Base-by-base conservation (phyloP, 2,329 filamentous ascomycete species). In the Chaetomiaceae sp. region DNA sequence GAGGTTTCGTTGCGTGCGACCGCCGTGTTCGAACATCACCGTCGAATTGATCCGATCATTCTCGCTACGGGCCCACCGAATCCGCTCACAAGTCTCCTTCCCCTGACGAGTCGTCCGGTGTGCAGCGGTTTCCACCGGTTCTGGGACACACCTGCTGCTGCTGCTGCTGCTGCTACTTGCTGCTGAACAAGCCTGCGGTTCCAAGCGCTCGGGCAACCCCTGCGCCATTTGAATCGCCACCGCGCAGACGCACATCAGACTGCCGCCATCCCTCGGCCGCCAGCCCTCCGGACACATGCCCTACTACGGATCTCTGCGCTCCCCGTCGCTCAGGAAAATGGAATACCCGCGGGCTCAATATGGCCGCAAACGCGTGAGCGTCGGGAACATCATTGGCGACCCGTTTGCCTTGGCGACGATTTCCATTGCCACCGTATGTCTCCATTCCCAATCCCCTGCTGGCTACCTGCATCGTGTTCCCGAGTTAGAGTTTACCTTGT, bases 361-460 rank as follows among this genome's bases (percentile, higher is more conserved):
- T 62, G 72, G 71, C 62, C 73, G 76, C 62, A 73, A 66, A 62
- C 71, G 72, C 59, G 83, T 95, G 67, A 84, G 79, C 66, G 68
- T 90, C 67, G 86, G 86, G 64, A 94, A 96, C 69, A 89, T 98
- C 59, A 76, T 96, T 51, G 93, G 93, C 60, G 91, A 98, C 69
- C 93, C 93, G 6, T 97, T 98, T 68, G 90, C 91, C 50, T 78
- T 98, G 50, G 89, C 90, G 45, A 97, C 93, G 29, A 81, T 95
- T 54, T 96, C 91, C 48, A 96, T 97, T 66, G 81, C 86, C 53
- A 75, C 87, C 63, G 91, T 96, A 80, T 67, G 88, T 78, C 10
- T 40, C 26, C 15, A 11, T 3, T 12, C 7, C 26, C 15, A 11
- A 6, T 12, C 7, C 20, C 6, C 15, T 11, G 11, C 10, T 10